Evolutionary conservation across 2,329 filamentous ascomycete genomes (phyloP), one percentile per base, ranked within the genome.

Genomic region (Akanthomyces muscarius): DNA sequence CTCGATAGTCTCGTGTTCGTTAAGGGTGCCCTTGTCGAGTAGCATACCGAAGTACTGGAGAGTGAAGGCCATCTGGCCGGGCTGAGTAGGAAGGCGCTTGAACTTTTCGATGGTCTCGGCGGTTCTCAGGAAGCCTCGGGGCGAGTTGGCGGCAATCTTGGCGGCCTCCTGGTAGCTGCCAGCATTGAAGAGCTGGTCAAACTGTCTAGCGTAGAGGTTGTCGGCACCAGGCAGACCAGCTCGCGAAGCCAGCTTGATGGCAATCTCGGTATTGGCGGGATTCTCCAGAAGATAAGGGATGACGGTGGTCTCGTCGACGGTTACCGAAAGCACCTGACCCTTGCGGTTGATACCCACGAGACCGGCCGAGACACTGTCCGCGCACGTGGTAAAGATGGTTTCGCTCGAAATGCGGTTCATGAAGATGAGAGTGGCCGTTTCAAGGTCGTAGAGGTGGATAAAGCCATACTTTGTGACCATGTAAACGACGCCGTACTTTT

Each of bases 391-490:
- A 80, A 99, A 99, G 75, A 99, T 98, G 30, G 95, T 99, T 75
- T 99, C 95, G 81, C 92, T 97, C 41, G 95, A 99, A 72, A 99
- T 99, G 70, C 96, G 90, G 83, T 99, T 99, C 92, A 99, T 96
- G 85, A 97, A 99, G 74, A 99, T 95, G 75, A 92, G 96, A 14
- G 90, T 90, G 64, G 91, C 96, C 8, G 91, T 95, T 81, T 99
- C 96, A 63, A 99, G 86, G 73, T 99, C 96, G 79, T 99, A 98
- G 28, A 99, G 86, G 78, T 99, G 95, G 71, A 99, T 98, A 79
- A 98, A 99, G 60, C 95, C 95, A 72, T 97, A 99, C 77, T 99
- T 99, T 63, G 95, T 99, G 66, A 99, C 92, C 71, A 99, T 87
- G 78, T 97, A 97, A 72, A 99, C 89, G 73, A 99, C 88, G 72